A percentile compares a stretch with the other conserved stretches of the same genome.
phyloP scores from a whole-genome alignment of 352 stramenopile genomes.

The Bremia lactucae region DNA sequence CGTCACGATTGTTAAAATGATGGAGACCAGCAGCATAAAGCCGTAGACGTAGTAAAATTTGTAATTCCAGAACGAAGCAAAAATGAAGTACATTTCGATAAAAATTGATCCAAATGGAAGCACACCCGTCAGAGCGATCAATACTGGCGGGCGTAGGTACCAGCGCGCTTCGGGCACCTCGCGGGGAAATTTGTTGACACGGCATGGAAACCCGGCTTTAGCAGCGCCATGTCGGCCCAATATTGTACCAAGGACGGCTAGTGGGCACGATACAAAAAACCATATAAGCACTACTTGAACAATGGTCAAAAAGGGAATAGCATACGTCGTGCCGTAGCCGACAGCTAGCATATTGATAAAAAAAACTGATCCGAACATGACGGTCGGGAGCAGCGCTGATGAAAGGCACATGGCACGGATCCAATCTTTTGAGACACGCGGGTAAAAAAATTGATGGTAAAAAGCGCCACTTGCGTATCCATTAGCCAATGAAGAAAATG shows the following conservation, averaged over 20 bases:
- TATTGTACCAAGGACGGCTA: constrained; percentile 94
- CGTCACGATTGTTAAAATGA: constrained; percentile 96
- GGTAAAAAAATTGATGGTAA: constrained; percentile 89
- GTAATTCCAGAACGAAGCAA: constrained; percentile 99
- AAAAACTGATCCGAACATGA: constrained; percentile 80
- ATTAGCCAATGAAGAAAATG: constrained; percentile 86
- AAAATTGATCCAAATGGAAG: constrained; percentile 98
- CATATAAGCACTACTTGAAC: constrained; percentile 92
- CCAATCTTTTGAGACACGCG: constrained; percentile 85
- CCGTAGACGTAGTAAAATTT: constrained; percentile 99
- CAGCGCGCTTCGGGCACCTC: constrained; percentile 70
- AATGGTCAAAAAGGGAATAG: constrained; percentile 79
- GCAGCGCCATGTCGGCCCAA: constrained; percentile 89
- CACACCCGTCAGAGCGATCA: constrained; percentile 93
- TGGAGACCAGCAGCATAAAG: constrained; percentile 97
- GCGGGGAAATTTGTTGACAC: constrained; percentile 96
- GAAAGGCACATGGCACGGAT: constrained; percentile 84
- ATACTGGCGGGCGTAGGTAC: constrained; percentile 72
- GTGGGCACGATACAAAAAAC: constrained; percentile 94
- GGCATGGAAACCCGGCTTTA: constrained; percentile 81
- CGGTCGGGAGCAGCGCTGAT: constrained; percentile 54
- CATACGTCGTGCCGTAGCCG: constrained; percentile 76
- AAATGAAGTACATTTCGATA: constrained; percentile 99
- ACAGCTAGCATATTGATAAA: constrained; percentile 83
- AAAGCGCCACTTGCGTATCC: constrained; percentile 85